phyloP scores from a whole-genome alignment of 345 rosid genomes.

The Fremontodendron californicum region DNA sequence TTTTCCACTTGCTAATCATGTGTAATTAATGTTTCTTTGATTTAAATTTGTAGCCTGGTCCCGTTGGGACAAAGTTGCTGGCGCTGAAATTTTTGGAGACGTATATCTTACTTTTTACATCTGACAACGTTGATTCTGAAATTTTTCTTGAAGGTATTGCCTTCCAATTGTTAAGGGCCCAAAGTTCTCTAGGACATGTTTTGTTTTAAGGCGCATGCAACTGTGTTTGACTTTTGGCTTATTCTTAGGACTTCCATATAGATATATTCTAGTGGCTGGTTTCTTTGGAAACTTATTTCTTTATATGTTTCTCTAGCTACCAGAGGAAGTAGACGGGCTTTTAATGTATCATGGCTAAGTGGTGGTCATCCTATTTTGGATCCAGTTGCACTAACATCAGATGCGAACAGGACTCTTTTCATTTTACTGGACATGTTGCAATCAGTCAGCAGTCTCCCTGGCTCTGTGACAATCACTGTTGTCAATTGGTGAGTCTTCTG shows the following conservation, averaged over 20 bases:
- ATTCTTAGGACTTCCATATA: not conserved
- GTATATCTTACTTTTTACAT: conserved; percentile 66
- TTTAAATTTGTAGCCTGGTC: conserved; percentile 63
- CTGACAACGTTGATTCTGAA: conserved; percentile 61
- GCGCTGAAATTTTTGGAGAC: conserved; percentile 92
- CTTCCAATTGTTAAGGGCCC: not conserved
- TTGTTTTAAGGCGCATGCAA: not conserved
- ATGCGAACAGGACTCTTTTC: conserved; percentile 57
- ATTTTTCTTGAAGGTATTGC: conserved; percentile 59
- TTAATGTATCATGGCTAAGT: conserved; percentile 70
- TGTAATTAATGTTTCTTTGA: conserved; percentile 9
- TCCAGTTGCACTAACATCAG: conserved; percentile 53
- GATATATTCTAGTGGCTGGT: not conserved
- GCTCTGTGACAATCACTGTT: conserved; percentile 57
- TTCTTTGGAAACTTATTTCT: not conserved
- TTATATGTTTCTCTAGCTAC: conserved; percentile 11
- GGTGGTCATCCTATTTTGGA: conserved; percentile 72
- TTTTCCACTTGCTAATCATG: not conserved
- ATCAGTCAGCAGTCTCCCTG: conserved; percentile 57
- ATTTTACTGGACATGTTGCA: conserved; percentile 58
- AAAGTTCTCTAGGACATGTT: not conserved
- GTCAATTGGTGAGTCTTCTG: conserved; percentile 73
- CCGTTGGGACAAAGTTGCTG: conserved; percentile 62
- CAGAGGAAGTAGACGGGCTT: conserved; percentile 52
- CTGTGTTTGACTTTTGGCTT: not conserved